These are phyloP conservation scores for Toxoplasma gondii DNA, from an alignment of 169 alveolate species.

Conservation along the genomic window DNA sequence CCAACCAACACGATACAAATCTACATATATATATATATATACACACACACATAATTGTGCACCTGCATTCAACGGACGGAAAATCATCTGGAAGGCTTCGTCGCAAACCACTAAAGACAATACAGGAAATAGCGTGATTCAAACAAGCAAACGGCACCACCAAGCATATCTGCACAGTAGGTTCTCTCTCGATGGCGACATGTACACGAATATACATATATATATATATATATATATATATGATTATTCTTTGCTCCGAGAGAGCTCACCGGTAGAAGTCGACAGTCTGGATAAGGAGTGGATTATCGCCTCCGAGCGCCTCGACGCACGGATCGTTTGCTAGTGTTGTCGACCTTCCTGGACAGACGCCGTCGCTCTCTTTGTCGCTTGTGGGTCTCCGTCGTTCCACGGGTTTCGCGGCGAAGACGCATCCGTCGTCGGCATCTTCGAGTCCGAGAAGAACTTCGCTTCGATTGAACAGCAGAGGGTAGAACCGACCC, in stretches of 20 bases:
- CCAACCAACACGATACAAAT: too few species aligned
- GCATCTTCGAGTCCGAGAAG: slow-evolving; percentile 28
- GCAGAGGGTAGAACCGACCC: background rate
- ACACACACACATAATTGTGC: too few species aligned
- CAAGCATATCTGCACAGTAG: too few species aligned
- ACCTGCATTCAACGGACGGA: too few species aligned
- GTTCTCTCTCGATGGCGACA: too few species aligned
- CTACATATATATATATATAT: too few species aligned
- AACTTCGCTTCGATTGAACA: background rate
- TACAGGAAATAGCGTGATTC: too few species aligned
- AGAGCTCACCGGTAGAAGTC: background rate
- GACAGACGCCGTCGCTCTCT: background rate
- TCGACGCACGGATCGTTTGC: background rate
- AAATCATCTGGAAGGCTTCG: too few species aligned
- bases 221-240: background rate
- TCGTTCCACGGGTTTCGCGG: background rate
- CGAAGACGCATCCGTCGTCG: slow-evolving; percentile 29
- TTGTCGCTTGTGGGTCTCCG: background rate
- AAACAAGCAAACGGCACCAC: too few species aligned
- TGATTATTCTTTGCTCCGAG: background rate
- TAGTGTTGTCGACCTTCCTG: background rate
- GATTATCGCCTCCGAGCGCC: background rate
- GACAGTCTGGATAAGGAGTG: slow-evolving; percentile 27
- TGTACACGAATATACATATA: background rate
- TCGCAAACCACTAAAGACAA: too few species aligned